Base-by-base conservation (phyloP, 768 basidiomycete species). In the Hypholoma sublateritium region DNA sequence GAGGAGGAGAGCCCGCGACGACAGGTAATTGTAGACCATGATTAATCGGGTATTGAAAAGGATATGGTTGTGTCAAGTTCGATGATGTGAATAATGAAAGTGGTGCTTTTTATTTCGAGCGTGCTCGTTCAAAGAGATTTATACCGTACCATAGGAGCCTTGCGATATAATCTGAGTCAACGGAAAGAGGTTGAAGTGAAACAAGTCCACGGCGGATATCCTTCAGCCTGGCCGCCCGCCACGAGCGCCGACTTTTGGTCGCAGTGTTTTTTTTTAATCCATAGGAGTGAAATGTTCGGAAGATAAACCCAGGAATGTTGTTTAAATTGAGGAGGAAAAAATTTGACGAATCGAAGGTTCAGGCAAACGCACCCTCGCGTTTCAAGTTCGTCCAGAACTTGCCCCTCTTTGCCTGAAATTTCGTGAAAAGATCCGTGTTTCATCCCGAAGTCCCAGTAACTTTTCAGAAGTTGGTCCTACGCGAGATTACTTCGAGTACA, bases 21-120 rank as follows among this genome's bases (percentile, higher is more conserved):
- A 58, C 58, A 66, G 59, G 44, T 58, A 55, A 50, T 56, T 55
- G 67, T 73, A 71, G 70, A 73, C 70, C 69, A 71, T 70, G 67
- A 56, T 70, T 16, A 28, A 11, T 43, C 28, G 5, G 28, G 28
- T 37, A 14, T 14, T 70, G 60, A 70, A 70, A 64, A 58, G 28
- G 28, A 32, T 2, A 32, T 5, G 5, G 9, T 1, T 32, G 28
- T 32, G 28, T 32, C 9, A 9, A 9, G 9, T 32, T 32, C 28
- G 5, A 5, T 64, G 66, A 59, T 66, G 67, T 58, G 56, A 41
- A 41, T 5, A 41, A 13, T 14, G 39, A 41, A 5, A 41, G 39
- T 16, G 39, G 14, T 41, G 17, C 16, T 16, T 16, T 41, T 41
- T 14, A 13, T 4, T 41, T 1, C 1, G 14, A 41, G 13, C 12